A percentile compares a stretch with the other conserved stretches of the same genome.
phyloP scores from a whole-genome alignment of 331 rosid genomes.

The Ulmus americana region DNA sequence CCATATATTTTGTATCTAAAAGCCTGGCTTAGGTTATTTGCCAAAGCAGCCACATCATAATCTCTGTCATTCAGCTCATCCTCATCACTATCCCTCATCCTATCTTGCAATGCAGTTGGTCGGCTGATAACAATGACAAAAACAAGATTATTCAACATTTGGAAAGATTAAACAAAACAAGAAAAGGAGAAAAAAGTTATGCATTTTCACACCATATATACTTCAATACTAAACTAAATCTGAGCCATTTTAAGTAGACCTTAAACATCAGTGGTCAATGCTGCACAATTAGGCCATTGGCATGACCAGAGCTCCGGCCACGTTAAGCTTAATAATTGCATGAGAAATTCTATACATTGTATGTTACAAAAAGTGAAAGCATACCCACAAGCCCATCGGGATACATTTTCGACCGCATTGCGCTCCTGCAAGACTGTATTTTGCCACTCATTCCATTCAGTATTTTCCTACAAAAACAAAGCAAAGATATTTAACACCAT shows the following conservation, averaged over 20 bases:
- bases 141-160: constrained; percentile 10
- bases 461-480: constrained; percentile 51
- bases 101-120: constrained; percentile 90
- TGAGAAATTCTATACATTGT: constrained; percentile 8
- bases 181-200: not conserved
- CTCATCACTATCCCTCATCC: constrained; percentile 92
- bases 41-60: constrained; percentile 84
- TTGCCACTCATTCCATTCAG: constrained; percentile 91
- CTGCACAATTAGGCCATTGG: not conserved
- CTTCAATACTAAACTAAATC: not conserved
- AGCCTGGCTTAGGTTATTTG: constrained; percentile 91
- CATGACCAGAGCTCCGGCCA: not conserved
- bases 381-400: constrained; percentile 96
- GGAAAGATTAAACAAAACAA: not conserved
- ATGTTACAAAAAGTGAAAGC: constrained; percentile 23
- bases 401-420: constrained; percentile 82
- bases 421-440: constrained; percentile 75
- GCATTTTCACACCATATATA: not conserved
- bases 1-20: constrained; percentile 88
- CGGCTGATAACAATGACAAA: constrained; percentile 50
- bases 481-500: not conserved
- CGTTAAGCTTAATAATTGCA: not conserved
- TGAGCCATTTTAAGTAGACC: not conserved
- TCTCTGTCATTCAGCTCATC: constrained; percentile 90
- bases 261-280: not conserved